Evolutionary conservation across 768 basidiomycete species (phyloP).

Genomic region (Pulveroboletus sp.): DNA sequence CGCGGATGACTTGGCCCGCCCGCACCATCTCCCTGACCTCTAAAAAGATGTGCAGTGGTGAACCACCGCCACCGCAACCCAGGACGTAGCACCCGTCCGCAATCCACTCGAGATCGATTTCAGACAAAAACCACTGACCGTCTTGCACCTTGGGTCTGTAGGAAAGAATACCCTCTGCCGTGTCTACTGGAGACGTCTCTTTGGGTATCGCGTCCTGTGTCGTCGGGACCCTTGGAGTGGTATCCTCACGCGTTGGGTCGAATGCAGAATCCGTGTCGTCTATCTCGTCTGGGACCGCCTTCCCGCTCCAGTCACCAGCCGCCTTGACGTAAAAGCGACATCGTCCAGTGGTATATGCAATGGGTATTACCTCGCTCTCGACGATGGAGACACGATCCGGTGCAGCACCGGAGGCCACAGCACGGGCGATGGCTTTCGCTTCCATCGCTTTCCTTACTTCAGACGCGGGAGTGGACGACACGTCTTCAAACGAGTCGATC

Average conservation of each 20-base stretch:
- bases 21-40: conserved; percentile 52
- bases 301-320: conserved; percentile 47
- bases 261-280: conserved; percentile 10
- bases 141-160: conserved; percentile 40
- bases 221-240: neutral
- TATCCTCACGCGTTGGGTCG: conserved; percentile 4
- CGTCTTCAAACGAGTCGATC: conserved; percentile 44
- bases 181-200: conserved; percentile 14
- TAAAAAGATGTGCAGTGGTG: conserved; percentile 51
- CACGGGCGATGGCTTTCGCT: conserved; percentile 39
- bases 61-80: conserved; percentile 63
- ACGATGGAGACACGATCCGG: conserved; percentile 45
- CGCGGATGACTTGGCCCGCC: conserved; percentile 42
- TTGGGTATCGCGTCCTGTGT: conserved; percentile 4
- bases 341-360: conserved; percentile 32
- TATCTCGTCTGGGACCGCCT: conserved; percentile 19
- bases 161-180: conserved; percentile 26
- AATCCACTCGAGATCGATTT: conserved; percentile 55
- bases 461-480: conserved; percentile 32
- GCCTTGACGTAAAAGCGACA: conserved; percentile 55
- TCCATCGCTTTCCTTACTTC: conserved; percentile 35
- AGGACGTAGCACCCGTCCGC: conserved; percentile 62
- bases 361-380: conserved; percentile 53
- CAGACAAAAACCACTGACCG: conserved; percentile 44
- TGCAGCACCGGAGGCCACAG: conserved; percentile 46